These are phyloP conservation scores for Porcisia hertigi DNA, from an alignment of 208 protist genomes.

Conservation along the genomic window DNA sequence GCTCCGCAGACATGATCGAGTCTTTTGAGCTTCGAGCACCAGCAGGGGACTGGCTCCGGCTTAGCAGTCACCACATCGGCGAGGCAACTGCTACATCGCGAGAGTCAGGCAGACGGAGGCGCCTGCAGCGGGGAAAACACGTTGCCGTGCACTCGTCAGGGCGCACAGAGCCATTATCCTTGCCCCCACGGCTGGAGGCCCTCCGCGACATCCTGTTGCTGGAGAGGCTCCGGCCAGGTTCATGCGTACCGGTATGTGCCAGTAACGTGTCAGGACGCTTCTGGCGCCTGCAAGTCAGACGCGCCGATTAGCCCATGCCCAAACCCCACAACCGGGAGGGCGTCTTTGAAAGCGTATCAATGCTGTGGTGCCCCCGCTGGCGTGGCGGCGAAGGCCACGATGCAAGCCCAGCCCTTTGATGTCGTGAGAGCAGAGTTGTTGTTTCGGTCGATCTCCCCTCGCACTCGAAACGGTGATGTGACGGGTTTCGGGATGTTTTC, in stretches of 20 bases:
- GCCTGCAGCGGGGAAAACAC: not conserved
- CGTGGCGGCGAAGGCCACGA: not conserved
- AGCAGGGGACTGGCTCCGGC: not conserved
- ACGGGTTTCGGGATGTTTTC: not conserved
- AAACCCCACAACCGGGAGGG: not conserved
- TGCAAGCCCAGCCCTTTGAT: not conserved
- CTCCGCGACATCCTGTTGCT: not conserved
- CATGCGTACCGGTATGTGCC: not conserved
- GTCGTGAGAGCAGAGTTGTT: not conserved
- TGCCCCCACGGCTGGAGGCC: not conserved
- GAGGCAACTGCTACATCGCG: not conserved
- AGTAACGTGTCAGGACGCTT: not conserved
- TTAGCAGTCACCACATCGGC: not conserved
- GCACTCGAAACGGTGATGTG: not conserved
- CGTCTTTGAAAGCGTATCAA: not conserved
- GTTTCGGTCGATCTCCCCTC: not conserved
- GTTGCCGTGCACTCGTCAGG: not conserved
- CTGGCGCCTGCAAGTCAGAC: not conserved
- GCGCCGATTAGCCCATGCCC: not conserved
- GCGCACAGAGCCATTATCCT: not conserved
- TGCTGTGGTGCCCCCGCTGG: not conserved
- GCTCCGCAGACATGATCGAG: conserved; percentile 2
- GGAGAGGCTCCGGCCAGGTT: not conserved
- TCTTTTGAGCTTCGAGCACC: not conserved
- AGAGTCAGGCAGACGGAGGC: not conserved